Conservation (phyloP, 192 early-diverging fungal genomes). For the Coemansia sp. region DNA sequence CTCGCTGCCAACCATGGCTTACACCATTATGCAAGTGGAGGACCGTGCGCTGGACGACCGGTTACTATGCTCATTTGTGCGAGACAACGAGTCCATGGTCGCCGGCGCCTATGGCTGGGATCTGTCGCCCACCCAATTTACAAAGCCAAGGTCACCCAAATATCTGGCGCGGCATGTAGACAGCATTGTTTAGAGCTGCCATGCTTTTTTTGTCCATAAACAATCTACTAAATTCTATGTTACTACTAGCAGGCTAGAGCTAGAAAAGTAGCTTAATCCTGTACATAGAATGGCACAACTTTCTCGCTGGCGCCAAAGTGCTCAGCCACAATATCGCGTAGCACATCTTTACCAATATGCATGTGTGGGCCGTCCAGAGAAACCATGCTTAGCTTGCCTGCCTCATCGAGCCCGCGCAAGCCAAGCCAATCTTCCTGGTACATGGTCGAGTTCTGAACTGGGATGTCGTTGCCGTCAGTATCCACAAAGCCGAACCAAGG, state of each 20-base stretch:
- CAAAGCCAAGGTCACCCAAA: conserved; percentile 3
- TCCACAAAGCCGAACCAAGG: conserved; percentile 75
- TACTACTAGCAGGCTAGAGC: background rate
- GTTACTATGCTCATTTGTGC: conserved; percentile 19
- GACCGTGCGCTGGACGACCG: conserved; percentile 39
- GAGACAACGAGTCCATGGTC: conserved; percentile 13
- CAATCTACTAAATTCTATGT: background rate
- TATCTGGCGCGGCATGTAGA: conserved; percentile 4
- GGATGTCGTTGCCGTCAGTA: conserved; percentile 52
- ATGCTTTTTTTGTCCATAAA: background rate
- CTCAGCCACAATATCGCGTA: conserved; percentile 27
- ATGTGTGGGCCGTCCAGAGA: conserved; percentile 40
- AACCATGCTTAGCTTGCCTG: conserved; percentile 30
- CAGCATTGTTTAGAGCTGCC: background rate
- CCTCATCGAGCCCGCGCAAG: conserved; percentile 56
- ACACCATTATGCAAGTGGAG: conserved; percentile 31
- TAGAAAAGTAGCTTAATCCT: background rate
- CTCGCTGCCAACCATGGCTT: conserved; percentile 41
- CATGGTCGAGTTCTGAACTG: conserved; percentile 57
- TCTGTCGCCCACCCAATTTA: background rate
- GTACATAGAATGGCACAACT: background rate
- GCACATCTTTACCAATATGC: conserved; percentile 25
- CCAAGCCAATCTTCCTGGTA: conserved; percentile 75
- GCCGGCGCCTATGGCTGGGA: conserved; percentile 12
- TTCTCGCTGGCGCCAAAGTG: conserved; percentile 18